Conservation (phyloP, 2,329 filamentous ascomycete species). For the Hymenotorrendiella dingleyae region DNA sequence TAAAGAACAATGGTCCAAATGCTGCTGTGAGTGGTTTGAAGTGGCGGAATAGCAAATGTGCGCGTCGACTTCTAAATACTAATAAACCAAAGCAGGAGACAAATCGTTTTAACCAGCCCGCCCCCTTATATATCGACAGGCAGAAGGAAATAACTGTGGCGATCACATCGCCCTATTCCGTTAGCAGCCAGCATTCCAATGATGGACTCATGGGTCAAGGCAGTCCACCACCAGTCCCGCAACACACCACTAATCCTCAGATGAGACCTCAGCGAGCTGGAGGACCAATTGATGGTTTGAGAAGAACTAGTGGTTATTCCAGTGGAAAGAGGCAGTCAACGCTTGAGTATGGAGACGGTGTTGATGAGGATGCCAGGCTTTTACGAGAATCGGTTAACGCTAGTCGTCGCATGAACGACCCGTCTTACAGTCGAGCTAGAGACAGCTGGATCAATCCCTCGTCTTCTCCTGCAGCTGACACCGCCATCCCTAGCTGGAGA, state of each 20-base stretch:
- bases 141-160: constrained; percentile 20
- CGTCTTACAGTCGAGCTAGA: constrained; percentile 16
- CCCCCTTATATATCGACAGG: constrained; percentile 26
- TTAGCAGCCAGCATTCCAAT: constrained; percentile 27
- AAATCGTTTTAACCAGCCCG: constrained; percentile 22
- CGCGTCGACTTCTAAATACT: no score
- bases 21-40: no score
- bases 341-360: constrained; percentile 21
- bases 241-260: constrained; percentile 12
- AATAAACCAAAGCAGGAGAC: no score
- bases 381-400: constrained; percentile 29
- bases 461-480: constrained; percentile 14
- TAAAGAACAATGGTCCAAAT: no score
- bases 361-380: constrained; percentile 30
- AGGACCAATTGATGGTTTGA: constrained; percentile 19
- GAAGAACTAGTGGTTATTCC: constrained; percentile 26
- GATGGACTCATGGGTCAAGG: constrained; percentile 27
- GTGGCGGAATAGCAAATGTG: no score
- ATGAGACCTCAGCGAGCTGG: constrained; percentile 15
- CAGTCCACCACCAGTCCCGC: constrained; percentile 19
- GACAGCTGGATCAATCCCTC: constrained; percentile 27
- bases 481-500: constrained; percentile 15
- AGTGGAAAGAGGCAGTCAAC: constrained; percentile 25
- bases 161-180: constrained; percentile 25
- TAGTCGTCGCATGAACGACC: constrained; percentile 23